Evolutionary conservation across 257 asterid species (phyloP), one percentile per base, ranked within the genome.

Genomic region (Penstemon eatonii): DNA sequence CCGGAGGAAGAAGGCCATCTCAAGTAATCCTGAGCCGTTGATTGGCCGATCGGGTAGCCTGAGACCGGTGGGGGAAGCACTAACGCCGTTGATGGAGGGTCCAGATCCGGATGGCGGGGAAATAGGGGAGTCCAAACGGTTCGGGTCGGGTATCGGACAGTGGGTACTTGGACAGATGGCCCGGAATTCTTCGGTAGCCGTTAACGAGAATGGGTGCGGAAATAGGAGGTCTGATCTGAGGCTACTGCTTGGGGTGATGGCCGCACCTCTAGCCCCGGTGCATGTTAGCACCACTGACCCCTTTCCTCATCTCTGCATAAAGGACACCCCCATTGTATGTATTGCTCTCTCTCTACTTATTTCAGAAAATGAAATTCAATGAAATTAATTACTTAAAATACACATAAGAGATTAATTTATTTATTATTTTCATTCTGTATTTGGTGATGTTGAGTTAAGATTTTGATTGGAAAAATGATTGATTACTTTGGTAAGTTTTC

Each of bases 201-300:
- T 68, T 62, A 33, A 3, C 56, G 81, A 64, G 62, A 77, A 56
- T 55, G 88, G 70, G 50, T 49, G 19, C 44, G 76, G 57, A 63
- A 67, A 60, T 65, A 80, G 50, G 78, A 77, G 82, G 70, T 86
- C 91, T 67, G 97, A 86, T 87, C 85, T 89, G 82, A 81, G 97
- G 73, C 70, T 91, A 60, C 79, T 91, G 82, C 89, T 91, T n/a
- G 97, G 96, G 11, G 93, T 89, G 12, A 83, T 91, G 97, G 96
- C 91, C 39, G 93, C 96, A 6, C 97, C 97, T 0, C 89, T 91
- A 61, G 96, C 93, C 6, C 97, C 96, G 60, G 90, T 89, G 81
- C 86, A 86, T 84, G 95, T 91, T 69, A 86, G 86, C 89, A 49
- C 79, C 74, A 11, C 71, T 73, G 89, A 89, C 80, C 95, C 96